Percentiles rank a stretch among this genome's conserved stretches.
These are phyloP conservation scores for Globisporangium acanthophoron DNA, from an alignment of 352 stramenopile genomes.

Conservation along the genomic window DNA sequence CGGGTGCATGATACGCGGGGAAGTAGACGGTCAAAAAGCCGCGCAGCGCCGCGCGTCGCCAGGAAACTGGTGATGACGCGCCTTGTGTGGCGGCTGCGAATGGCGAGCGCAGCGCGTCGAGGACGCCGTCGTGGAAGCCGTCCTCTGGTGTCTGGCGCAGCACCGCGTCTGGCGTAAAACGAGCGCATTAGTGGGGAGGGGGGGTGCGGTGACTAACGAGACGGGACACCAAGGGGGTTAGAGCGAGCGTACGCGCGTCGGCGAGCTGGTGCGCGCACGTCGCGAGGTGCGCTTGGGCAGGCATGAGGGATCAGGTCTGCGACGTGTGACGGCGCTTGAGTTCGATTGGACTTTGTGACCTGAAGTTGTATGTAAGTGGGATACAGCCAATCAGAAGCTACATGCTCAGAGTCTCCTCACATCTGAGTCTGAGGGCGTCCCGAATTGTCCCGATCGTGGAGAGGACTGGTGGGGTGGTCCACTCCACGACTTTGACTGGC, in stretches of 20 bases:
- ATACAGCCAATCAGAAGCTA: neutral
- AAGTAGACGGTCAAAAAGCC: slow-evolving; percentile 30
- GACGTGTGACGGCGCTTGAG: neutral
- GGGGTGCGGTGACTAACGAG: neutral
- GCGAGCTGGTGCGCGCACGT: neutral
- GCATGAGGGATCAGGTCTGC: neutral
- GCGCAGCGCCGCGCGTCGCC: slow-evolving; percentile 21
- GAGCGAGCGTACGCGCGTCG: slow-evolving; percentile 7
- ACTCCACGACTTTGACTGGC: neutral
- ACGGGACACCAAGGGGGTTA: neutral
- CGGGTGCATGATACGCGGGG: slow-evolving; percentile 25
- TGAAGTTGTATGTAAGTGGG: neutral
- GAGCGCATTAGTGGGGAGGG: neutral
- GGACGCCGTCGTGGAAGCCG: slow-evolving; percentile 36
- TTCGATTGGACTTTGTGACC: neutral
- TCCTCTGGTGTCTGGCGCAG: neutral
- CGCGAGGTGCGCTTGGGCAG: neutral
- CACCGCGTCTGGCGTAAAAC: neutral
- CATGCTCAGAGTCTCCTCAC: neutral
- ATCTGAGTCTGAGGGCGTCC: neutral
- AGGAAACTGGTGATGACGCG: slow-evolving; percentile 7
- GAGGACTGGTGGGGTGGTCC: neutral
- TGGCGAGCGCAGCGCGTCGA: slow-evolving; percentile 21
- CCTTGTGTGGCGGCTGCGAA: slow-evolving; percentile 15
- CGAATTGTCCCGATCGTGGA: neutral